Base-by-base conservation (phyloP, 352 stramenopile genomes). In the Globisporangium megalacanthum region DNA sequence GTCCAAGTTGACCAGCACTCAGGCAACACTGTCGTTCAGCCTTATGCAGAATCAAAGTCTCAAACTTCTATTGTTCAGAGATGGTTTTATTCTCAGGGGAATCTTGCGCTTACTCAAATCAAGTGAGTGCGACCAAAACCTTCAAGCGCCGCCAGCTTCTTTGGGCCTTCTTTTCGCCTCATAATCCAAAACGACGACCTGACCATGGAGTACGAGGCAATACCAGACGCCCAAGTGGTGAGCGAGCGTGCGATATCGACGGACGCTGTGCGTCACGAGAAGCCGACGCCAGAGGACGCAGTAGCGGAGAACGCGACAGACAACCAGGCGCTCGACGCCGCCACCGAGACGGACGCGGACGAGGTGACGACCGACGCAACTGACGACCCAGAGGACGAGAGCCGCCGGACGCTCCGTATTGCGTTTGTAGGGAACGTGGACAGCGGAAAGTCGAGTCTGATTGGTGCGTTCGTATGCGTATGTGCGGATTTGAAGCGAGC, bases 381-480 rank as follows among this genome's bases (percentile, higher is more conserved):
- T 29, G 25, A 50, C 7, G 68, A 70, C 52, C 46, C 47, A 0
- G 60, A 61, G 11, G 63, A 81, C 48, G 77, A 88, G 54, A 63
- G 36, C 52, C 61, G 91, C 58, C 83, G 82, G 19, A 94, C 84
- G 49, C 61, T 97, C 47, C 81, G 87, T 2, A 73, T 96, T 49
- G 89, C 89, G 29, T 95, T 96, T 45, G 89, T 97, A 44, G 89
- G 89, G 41, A 97, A 97, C 61, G 89, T 97, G 33, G 89, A 97
- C 71, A 92, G 81, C 60, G 92, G 92, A 64, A 98, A 98, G 75
- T 97, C 88, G 25, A 97, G 88, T 49, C 69, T 98, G 44, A 97
- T 97, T 52, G 85, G 69, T 72, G 52, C 20, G 56, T 52, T 15
- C 4, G 1, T 25, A 25, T 29, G 22, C 25, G 22, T 31, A 20